phyloP scores from a whole-genome alignment of 371 early-diverging fungal species.

The Syncephalastrum monosporum region DNA sequence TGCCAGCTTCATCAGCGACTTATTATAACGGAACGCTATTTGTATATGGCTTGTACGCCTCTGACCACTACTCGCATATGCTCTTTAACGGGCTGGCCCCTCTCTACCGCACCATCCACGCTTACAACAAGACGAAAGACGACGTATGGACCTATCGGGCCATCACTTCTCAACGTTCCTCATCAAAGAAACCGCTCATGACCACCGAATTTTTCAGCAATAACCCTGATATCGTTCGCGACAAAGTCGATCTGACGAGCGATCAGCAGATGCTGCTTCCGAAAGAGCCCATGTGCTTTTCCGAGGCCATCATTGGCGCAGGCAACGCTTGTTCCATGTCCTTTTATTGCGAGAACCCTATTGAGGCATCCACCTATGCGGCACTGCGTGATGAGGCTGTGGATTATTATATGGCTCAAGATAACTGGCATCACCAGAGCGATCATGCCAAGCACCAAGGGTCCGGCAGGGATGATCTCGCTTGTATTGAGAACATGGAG shows the following conservation, averaged over 20 bases:
- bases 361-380: conserved; percentile 35
- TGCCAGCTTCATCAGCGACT: neutral
- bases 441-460: conserved; percentile 6
- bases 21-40: conserved; percentile 43
- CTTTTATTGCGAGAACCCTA: conserved; percentile 44
- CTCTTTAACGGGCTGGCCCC: conserved; percentile 54
- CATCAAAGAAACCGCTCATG: conserved; percentile 13
- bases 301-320: conserved; percentile 46
- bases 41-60: conserved; percentile 49
- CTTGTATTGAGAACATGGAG: conserved; percentile 11
- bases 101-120: conserved; percentile 29
- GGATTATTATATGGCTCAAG: conserved; percentile 15
- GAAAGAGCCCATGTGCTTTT: conserved; percentile 45
- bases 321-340: conserved; percentile 44
- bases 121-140: conserved; percentile 37
- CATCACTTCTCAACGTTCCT: conserved; percentile 4
- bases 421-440: conserved; percentile 4
- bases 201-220: conserved; percentile 27
- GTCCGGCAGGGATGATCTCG: conserved; percentile 11
- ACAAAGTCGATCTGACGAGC: conserved; percentile 22
- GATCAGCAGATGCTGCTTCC: conserved; percentile 31
- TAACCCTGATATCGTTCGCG: conserved; percentile 40
- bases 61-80: conserved; percentile 50
- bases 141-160: conserved; percentile 41
- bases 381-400: conserved; percentile 28